Evolutionary conservation across 2,329 filamentous ascomycete species (phyloP).

Genomic region (Fusarium musae): DNA sequence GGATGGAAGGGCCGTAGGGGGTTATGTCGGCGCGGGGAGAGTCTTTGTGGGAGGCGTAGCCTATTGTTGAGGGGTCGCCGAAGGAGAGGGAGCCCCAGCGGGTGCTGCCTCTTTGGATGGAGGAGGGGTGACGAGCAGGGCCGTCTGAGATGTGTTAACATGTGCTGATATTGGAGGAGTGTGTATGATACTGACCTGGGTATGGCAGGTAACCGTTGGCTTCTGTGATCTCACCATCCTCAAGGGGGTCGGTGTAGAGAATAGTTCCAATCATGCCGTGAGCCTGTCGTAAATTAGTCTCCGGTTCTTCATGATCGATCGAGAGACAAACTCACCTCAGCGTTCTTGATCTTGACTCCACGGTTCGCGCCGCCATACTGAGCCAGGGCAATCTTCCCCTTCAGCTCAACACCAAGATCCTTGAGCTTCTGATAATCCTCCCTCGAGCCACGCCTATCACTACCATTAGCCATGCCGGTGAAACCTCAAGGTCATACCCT

Average conservation of each 20-base stretch:
- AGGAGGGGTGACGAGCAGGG: constrained; percentile 29
- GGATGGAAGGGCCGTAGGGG: constrained; percentile 26
- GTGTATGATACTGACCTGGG: not conserved
- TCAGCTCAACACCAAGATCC: constrained; percentile 16
- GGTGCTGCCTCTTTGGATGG: constrained; percentile 34
- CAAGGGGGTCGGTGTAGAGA: constrained; percentile 14
- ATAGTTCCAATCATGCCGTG: constrained; percentile 30
- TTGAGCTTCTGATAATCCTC: constrained; percentile 22
- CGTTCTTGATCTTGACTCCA: constrained; percentile 34
- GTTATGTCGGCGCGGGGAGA: constrained; percentile 26
- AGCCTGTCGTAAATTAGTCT: not conserved
- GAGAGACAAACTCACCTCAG: not conserved
- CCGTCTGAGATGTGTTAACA: constrained; percentile 4
- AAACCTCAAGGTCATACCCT: accelerated
- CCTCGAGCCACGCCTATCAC: not conserved
- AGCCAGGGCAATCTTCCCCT: constrained; percentile 20
- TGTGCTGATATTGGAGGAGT: accelerated
- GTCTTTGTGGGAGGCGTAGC: constrained; percentile 33
- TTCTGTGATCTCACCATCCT: constrained; percentile 31
- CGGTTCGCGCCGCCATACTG: constrained; percentile 28
- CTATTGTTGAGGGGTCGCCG: constrained; percentile 34
- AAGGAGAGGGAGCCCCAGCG: constrained; percentile 35
- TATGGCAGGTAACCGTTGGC: constrained; percentile 24
- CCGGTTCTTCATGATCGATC: accelerated
- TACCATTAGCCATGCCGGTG: accelerated